Conservation (phyloP, 2,329 filamentous ascomycete genomes). For the Tolypocladium album region DNA sequence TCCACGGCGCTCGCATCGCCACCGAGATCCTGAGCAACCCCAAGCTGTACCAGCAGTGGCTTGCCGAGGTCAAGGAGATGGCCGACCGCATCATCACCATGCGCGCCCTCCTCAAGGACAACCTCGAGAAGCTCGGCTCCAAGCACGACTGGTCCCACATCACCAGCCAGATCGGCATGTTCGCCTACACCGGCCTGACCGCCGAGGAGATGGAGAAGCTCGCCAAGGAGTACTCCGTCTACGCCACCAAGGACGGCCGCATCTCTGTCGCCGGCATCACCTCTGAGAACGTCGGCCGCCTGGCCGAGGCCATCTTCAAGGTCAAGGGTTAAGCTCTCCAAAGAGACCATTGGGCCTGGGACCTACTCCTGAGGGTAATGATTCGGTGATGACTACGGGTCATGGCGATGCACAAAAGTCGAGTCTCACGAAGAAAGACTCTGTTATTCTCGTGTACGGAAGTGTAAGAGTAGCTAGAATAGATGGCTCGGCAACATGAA, state of each 20-base stretch:
- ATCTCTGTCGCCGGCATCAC: constrained; percentile 84
- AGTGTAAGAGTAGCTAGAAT: constrained; percentile 7
- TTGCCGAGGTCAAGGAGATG: constrained; percentile 95
- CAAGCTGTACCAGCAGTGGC: constrained; percentile 83
- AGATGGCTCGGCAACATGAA: constrained; percentile 1
- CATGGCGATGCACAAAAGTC: neutral
- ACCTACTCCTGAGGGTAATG: neutral
- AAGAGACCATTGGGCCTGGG: neutral
- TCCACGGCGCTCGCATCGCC: constrained; percentile 92
- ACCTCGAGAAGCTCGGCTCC: constrained; percentile 89
- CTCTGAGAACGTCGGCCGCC: constrained; percentile 63
- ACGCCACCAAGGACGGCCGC: constrained; percentile 86
- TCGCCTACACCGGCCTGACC: constrained; percentile 91
- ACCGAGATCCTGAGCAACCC: constrained; percentile 83
- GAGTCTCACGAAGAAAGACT: neutral
- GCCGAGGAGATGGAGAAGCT: constrained; percentile 85
- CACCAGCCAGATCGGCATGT: constrained; percentile 98
- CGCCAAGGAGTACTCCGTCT: constrained; percentile 93
- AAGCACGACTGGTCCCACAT: constrained; percentile 99
- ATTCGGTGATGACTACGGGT: neutral
- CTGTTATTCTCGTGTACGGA: neutral
- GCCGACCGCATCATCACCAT: constrained; percentile 98
- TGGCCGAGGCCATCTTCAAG: constrained; percentile 77
- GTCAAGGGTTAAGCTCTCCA: constrained; percentile 50
- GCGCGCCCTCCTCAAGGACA: constrained; percentile 86